Base-by-base conservation (phyloP, 2,329 filamentous ascomycete species). In the Ophiostoma pallidulum region DNA sequence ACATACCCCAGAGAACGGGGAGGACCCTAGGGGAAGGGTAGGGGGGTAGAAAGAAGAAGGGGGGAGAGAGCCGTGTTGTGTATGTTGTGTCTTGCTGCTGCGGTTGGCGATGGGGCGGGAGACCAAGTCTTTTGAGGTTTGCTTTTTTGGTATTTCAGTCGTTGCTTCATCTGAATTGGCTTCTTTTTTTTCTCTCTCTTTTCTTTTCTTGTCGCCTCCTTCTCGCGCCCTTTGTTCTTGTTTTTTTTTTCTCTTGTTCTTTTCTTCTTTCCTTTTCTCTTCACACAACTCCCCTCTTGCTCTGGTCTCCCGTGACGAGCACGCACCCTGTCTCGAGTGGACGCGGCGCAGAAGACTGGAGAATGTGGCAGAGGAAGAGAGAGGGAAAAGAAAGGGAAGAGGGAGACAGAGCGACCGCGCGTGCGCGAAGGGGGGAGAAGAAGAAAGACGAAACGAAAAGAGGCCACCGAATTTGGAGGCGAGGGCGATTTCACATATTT, bases 361-460 rank as follows among this genome's bases (percentile, higher is more conserved):
- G 26, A 8, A 26, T 13, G 13, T 3, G 28, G 5, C 10, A 13
- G 22, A 19, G n/a, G n/a, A n/a, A n/a, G n/a, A n/a, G n/a, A 24
- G 14, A 4, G 14, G 19, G 5, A 2, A 9, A 16, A 2, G 10
- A 28, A n/a, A 24, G 2, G 14, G 16, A 28, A 28, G 18, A 8
- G 28, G 16, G 5, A 22, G 37, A 10, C 19, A 10, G 8, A 29
- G 13, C 41, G n/a, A n/a, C n/a, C n/a, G n/a, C n/a, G n/a, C n/a
- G n/a, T n/a, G n/a, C n/a, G n/a, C n/a, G n/a, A n/a, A n/a, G n/a
- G n/a, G n/a, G n/a, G n/a, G n/a, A n/a, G n/a, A n/a, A n/a, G n/a
- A n/a, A n/a, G 28, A 29, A 29, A 9, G 32, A 68, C 68, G 61
- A 68, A 66, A 68, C 66, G 65, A 68, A 64, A n/a, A 38, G 32